A percentile compares a stretch with the other conserved stretches of the same genome.
These are phyloP conservation scores for Epichloe glyceriae DNA, from an alignment of 2,329 filamentous ascomycete genomes.

Conservation along the genomic window DNA sequence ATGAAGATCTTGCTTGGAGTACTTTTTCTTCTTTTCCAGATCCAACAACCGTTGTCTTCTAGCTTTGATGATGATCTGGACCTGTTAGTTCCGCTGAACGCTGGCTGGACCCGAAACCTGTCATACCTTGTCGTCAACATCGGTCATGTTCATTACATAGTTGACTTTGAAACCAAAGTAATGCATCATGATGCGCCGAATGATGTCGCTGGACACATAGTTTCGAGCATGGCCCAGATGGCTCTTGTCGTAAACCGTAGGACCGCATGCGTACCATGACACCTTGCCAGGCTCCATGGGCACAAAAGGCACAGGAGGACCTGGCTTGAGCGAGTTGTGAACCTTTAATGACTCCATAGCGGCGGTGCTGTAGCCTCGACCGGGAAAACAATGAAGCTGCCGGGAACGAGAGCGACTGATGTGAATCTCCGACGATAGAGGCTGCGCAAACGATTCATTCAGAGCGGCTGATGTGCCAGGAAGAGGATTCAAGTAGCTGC, in stretches of 20 bases:
- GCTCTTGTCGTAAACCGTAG: conserved; percentile 72
- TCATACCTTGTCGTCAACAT: conserved; percentile 60
- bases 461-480: conserved; percentile 10
- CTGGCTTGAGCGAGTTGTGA: conserved; percentile 65
- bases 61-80: conserved; percentile 45
- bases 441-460: conserved; percentile 24
- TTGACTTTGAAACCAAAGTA: conserved; percentile 74
- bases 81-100: not conserved
- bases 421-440: conserved; percentile 14
- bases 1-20: conserved; percentile 32
- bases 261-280: conserved; percentile 81
- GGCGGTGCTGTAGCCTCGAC: conserved; percentile 23
- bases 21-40: conserved; percentile 59
- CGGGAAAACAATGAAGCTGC: conserved; percentile 12
- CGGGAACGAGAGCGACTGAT: conserved; percentile 16
- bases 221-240: conserved; percentile 78
- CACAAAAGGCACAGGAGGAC: conserved; percentile 59
- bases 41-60: conserved; percentile 72
- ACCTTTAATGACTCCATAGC: conserved; percentile 51
- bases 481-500: conserved; percentile 4
- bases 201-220: conserved; percentile 83
- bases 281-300: conserved; percentile 60
- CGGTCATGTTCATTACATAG: conserved; percentile 91
- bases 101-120: not conserved
- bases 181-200: conserved; percentile 67